These are phyloP conservation scores for Cercophora sp. DNA, from an alignment of 495 filamentous ascomycete genomes.

Conservation along the genomic window DNA sequence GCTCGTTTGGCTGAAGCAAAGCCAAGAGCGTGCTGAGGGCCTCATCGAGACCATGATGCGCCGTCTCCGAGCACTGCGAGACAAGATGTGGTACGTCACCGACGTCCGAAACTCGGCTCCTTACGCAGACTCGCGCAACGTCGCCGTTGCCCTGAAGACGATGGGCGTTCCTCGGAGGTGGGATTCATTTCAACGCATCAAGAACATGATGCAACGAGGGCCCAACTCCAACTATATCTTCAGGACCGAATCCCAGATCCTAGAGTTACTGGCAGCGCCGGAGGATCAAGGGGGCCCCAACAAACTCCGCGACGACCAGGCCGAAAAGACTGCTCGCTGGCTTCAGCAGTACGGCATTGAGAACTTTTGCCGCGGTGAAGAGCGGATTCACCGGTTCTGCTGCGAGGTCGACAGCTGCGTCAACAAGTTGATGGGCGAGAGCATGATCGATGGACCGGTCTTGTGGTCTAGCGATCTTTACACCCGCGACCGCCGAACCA, in stretches of 20 bases:
- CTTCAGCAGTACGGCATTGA: slow-evolving; percentile 75
- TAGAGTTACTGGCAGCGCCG: slow-evolving; percentile 80
- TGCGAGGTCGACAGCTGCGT: slow-evolving; percentile 86
- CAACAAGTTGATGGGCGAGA: slow-evolving; percentile 81
- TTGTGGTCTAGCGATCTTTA: slow-evolving; percentile 91
- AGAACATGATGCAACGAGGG: slow-evolving; percentile 53
- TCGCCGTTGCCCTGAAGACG: slow-evolving; percentile 83
- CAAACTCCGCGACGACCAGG: slow-evolving; percentile 94
- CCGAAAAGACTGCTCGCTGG: slow-evolving; percentile 82
- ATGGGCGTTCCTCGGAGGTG: slow-evolving; percentile 67
- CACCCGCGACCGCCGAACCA: slow-evolving; percentile 67
- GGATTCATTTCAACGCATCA: slow-evolving; percentile 48
- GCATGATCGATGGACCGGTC: slow-evolving; percentile 80
- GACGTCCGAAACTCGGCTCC: slow-evolving; percentile 88
- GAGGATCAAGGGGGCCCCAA: slow-evolving; percentile 85
- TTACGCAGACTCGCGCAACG: slow-evolving; percentile 85
- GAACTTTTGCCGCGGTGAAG: slow-evolving; percentile 94
- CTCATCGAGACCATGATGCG: slow-evolving; percentile 65
- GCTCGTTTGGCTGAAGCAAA: slow-evolving; percentile 71
- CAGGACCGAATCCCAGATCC: slow-evolving; percentile 77
- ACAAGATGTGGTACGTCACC: slow-evolving; percentile 99
- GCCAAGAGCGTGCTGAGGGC: slow-evolving; percentile 64
- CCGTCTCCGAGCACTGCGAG: slow-evolving; percentile 63
- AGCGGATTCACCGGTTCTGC: slow-evolving; percentile 91
- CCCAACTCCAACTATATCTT: slow-evolving; percentile 68